Evolutionary conservation across 2,329 filamentous ascomycete genomes (phyloP), one percentile per base, ranked within the genome.

Genomic region (Paracoccidioides lutzii): DNA sequence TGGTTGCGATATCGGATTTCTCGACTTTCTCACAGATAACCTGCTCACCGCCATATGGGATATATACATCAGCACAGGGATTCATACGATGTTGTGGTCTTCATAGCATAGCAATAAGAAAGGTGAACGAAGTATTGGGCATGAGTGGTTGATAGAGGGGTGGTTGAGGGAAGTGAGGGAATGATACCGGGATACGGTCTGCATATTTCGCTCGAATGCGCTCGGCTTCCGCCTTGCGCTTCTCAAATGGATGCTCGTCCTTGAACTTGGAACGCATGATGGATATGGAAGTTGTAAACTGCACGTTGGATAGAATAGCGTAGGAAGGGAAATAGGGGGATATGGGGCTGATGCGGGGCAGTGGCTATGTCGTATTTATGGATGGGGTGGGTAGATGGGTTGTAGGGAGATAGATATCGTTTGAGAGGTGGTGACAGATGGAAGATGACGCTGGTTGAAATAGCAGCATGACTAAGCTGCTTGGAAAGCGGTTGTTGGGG

Each of bases 201-300:
- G 89, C 84, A 74, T 98, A 98, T 78, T 98, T 98, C 80, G 96
- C 90, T 65, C 93, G 90, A 74, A 96, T 96, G 75, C 93, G 90
- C 81, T 98, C 93, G 72, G 93, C 93, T 79, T 98, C 93, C 63
- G 93, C 93, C 88, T 97, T 96, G 79, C 93, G 90, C 88, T 98
- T 98, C 86, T 97, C 93, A 74, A 97, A 97, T 67, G 89, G 90
- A 75, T 97, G 93, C 83, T 97, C 93, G 85, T 98, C 93, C 90
- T 98, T 98, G 77, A 98, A 98, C 84, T 97, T 97, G 81, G 89
- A 95, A 72, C 90, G 87, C 90, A 96, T 96, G 64, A 70, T 88
- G 80, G 70, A 69, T 71, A 72, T 71, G 64, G 59, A 57, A 60
- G 56, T 45, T 59, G 58, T 61, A 59, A 46, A n/a, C 22, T 22